Conservation (phyloP, 371 early-diverging fungal species). For the Mucor racemosus region DNA sequence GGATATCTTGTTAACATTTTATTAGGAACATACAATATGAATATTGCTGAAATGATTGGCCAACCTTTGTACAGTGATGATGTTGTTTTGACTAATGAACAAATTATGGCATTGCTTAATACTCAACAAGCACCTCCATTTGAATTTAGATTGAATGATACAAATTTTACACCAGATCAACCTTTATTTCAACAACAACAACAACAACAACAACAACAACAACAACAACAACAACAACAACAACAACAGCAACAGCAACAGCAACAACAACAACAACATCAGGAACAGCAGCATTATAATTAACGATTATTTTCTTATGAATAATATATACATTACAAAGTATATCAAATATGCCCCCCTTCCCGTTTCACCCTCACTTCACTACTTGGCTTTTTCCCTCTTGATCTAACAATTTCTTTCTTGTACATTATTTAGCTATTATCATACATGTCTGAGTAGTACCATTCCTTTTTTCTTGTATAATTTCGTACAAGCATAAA, state of each 20-base stretch:
- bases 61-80: conserved; percentile 19
- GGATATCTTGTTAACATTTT: not conserved
- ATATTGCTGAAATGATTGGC: conserved; percentile 13
- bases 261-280: not conserved
- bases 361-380: not conserved
- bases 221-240: not conserved
- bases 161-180: not conserved
- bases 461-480: not conserved
- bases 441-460: not conserved
- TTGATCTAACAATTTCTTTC: not conserved
- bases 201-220: conserved; percentile 6
- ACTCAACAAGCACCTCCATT: conserved; percentile 13
- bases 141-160: conserved; percentile 18
- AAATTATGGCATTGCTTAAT: conserved; percentile 17
- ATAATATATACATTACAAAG: too few species aligned
- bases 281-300: not conserved
- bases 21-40: conserved; percentile 16
- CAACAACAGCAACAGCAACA: conserved; percentile 4
- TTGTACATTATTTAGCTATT: not conserved
- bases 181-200: conserved; percentile 1
- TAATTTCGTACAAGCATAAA: not conserved
- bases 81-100: conserved; percentile 22
- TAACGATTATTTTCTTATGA: too few species aligned
- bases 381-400: not conserved
- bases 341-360: not conserved